Percentiles rank a stretch among this genome's conserved stretches.
Conservation (phyloP, 345 rosid species). For the Brassica incana region DNA sequence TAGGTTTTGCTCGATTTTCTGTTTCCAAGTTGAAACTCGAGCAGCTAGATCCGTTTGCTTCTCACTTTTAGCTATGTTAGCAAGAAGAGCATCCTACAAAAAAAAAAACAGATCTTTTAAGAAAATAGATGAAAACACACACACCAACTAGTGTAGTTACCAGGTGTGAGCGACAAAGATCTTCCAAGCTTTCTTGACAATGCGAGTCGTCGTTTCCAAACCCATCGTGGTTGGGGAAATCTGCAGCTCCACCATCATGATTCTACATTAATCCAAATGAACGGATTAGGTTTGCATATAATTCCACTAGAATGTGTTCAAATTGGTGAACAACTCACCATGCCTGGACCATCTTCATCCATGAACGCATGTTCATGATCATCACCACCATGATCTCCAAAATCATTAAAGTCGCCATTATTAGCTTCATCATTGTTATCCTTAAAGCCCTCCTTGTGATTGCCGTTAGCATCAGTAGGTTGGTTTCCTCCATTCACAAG, state of each 20-base stretch:
- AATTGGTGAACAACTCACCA: slow-evolving; percentile 25
- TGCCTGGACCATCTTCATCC: slow-evolving; percentile 63
- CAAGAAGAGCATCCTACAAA: slow-evolving; percentile 86
- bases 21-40: slow-evolving; percentile 93
- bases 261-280: slow-evolving; percentile 38
- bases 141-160: slow-evolving; percentile 45
- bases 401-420: slow-evolving; percentile 55
- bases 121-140: slow-evolving; percentile 5
- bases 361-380: slow-evolving; percentile 50
- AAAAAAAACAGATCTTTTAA: background rate
- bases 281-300: slow-evolving; percentile 27
- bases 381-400: slow-evolving; percentile 49
- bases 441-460: slow-evolving; percentile 39
- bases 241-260: slow-evolving; percentile 37
- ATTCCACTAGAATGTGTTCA: background rate
- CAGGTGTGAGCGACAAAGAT: slow-evolving; percentile 92
- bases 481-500: slow-evolving; percentile 53
- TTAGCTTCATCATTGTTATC: slow-evolving; percentile 48
- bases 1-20: slow-evolving; percentile 84
- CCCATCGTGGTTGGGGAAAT: slow-evolving; percentile 42
- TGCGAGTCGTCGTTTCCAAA: slow-evolving; percentile 45
- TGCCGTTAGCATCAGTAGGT: slow-evolving; percentile 40
- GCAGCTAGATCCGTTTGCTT: slow-evolving; percentile 90
- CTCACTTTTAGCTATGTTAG: slow-evolving; percentile 88
- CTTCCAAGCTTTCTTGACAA: slow-evolving; percentile 79